These are phyloP conservation scores for Puccinia horiana DNA, from an alignment of 1,284 basidiomycete genomes.

Conservation along the genomic window DNA sequence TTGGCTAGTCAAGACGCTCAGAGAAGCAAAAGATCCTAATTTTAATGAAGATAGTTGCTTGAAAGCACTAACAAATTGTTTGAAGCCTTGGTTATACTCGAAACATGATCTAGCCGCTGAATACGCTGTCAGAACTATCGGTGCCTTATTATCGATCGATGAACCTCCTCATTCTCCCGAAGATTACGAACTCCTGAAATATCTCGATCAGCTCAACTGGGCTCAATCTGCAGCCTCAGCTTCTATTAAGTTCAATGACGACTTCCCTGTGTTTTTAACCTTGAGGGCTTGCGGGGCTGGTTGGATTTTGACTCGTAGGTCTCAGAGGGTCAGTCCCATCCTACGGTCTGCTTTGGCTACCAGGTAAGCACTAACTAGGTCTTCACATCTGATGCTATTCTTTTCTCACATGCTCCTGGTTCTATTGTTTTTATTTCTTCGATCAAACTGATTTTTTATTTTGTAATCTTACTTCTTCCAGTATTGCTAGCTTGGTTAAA, in stretches of 20 bases:
- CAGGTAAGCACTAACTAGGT: conserved; percentile 24
- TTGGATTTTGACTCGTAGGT: conserved; percentile 39
- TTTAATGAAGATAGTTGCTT: conserved; percentile 30
- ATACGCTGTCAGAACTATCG: conserved; percentile 36
- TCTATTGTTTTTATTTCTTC: background rate
- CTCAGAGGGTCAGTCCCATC: conserved; percentile 34
- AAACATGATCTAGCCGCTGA: conserved; percentile 42
- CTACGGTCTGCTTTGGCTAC: conserved; percentile 40
- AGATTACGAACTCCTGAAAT: conserved; percentile 34
- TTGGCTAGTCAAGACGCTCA: conserved; percentile 40
- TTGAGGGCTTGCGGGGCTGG: conserved; percentile 22
- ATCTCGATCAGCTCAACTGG: conserved; percentile 43
- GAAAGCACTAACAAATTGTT: conserved; percentile 26
- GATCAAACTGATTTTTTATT: background rate
- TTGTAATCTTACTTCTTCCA: conserved; percentile 1
- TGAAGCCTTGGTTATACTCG: conserved; percentile 38
- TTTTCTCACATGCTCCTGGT: no score
- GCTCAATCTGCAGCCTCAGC: background rate
- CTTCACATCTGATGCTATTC: background rate
- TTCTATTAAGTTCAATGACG: background rate
- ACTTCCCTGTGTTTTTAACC: background rate
- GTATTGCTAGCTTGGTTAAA: conserved; percentile 38
- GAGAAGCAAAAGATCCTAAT: conserved; percentile 35
- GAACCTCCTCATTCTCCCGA: conserved; percentile 37
- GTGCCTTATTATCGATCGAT: conserved; percentile 42